Percentiles rank a stretch among this genome's conserved stretches.
phyloP scores from a whole-genome alignment of 257 asterid genomes.

The Orobanche coerulescens region DNA sequence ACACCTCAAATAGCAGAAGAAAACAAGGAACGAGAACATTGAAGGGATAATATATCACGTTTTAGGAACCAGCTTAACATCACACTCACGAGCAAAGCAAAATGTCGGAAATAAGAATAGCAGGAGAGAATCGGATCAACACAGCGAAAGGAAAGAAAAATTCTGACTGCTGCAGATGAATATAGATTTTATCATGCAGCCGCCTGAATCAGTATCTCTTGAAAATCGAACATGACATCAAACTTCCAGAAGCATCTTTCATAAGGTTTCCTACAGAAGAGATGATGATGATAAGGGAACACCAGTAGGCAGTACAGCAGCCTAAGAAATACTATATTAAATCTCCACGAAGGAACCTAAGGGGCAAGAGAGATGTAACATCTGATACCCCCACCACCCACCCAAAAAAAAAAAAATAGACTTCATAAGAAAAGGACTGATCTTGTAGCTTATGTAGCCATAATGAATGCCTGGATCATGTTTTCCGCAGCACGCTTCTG shows the following conservation, averaged over 20 bases:
- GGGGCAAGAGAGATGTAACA: conserved; percentile 37
- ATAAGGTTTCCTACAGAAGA: conserved; percentile 36
- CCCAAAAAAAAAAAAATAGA: conserved; percentile 20
- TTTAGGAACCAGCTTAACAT: background rate
- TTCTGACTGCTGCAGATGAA: conserved; percentile 38
- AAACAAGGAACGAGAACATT: conserved; percentile 18
- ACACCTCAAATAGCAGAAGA: conserved; percentile 26
- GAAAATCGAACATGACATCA: conserved; percentile 24
- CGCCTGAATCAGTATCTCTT: conserved; percentile 26
- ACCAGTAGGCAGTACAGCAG: conserved; percentile 23
- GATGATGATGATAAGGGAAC: conserved; percentile 27
- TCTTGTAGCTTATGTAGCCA: conserved; percentile 59
- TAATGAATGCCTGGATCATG: conserved; percentile 88
- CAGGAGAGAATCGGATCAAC: conserved; percentile 27
- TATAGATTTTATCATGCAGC: conserved; percentile 33
- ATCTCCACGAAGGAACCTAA: conserved; percentile 32
- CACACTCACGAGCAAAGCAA: conserved; percentile 28
- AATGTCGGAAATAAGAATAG: conserved; percentile 28
- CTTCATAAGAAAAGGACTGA: conserved; percentile 26
- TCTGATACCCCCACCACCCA: conserved; percentile 14
- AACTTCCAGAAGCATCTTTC: conserved; percentile 34
- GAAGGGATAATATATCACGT: conserved; percentile 25
- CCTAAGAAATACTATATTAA: conserved; percentile 26
- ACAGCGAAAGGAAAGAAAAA: conserved; percentile 36
- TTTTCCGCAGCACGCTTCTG: conserved; percentile 93